phyloP scores from a whole-genome alignment of 2,329 filamentous ascomycete species.

The Monosporascus sp. region DNA sequence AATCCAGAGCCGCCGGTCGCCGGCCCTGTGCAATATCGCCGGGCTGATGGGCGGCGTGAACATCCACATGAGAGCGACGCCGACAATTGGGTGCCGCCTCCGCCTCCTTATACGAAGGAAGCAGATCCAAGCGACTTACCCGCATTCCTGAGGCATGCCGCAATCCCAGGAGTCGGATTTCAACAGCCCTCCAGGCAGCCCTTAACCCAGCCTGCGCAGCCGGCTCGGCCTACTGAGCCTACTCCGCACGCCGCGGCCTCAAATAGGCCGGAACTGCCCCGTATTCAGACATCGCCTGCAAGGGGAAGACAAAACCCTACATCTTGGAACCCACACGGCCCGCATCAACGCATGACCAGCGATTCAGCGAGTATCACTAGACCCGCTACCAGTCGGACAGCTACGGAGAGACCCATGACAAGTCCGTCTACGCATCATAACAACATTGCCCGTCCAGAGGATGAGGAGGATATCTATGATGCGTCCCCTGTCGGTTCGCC shows the following conservation, averaged over 20 bases:
- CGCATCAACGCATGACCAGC: slow-evolving; percentile 8
- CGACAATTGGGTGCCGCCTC: slow-evolving; percentile 83
- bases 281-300: slow-evolving; percentile 20
- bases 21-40: slow-evolving; percentile 55
- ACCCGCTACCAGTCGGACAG: slow-evolving; percentile 2
- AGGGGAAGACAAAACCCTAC: slow-evolving; percentile 11
- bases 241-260: slow-evolving; percentile 12
- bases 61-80: slow-evolving; percentile 82
- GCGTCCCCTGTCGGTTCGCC: slow-evolving; percentile 19
- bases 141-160: slow-evolving; percentile 47
- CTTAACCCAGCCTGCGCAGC: slow-evolving; percentile 15
- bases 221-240: slow-evolving; percentile 14
- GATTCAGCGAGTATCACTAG: slow-evolving; percentile 2
- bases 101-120: slow-evolving; percentile 70
- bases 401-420: slow-evolving; percentile 9
- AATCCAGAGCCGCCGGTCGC: slow-evolving; percentile 52
- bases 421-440: slow-evolving; percentile 11
- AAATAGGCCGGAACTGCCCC: slow-evolving; percentile 22
- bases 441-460: slow-evolving; percentile 1
- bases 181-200: slow-evolving; percentile 1
- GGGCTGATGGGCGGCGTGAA: slow-evolving; percentile 64
- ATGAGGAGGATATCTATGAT: slow-evolving; percentile 24
- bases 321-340: slow-evolving; percentile 12
- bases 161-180: slow-evolving; percentile 30
- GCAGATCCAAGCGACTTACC: slow-evolving; percentile 49